Evolutionary conservation across 75 land plant genomes (phyloP), one percentile per base, ranked within the genome.

Genomic region (Pseudotsuga menziesii): DNA sequence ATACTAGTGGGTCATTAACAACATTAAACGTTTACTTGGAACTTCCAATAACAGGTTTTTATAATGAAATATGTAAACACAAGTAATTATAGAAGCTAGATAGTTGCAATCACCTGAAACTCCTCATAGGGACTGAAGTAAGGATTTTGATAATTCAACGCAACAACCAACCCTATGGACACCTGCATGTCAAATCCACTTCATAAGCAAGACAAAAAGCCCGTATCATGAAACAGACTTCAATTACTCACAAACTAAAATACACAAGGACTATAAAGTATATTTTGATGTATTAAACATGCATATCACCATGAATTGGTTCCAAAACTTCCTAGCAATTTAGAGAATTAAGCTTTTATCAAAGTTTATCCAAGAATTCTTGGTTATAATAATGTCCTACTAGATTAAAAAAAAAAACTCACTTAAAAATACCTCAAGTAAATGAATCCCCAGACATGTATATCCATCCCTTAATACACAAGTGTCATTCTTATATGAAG

Each of bases 151-250:
- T 97, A 97, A 82, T 97, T 84, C 79, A 97, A 87, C 14, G 95
- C 98, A 82, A 97, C 95, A 72, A 97, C 95, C 27, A 94, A 83
- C 15, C 99, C 99, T 72, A 97, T 77, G 3, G 98, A 87, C n/a
- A 97, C 86, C 99, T 97, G 88, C 44, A 83, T n/a, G 9, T 15
- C 72, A 69, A 69, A 41, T 44, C 54, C 25, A 41, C 41, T 17
- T 69, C 25, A 39, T 69, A 23, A 69, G 52, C 25, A 41, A 64
- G 35, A 22, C n/a, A 20, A n/a, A 44, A 69, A 35, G 12, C 19
- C 4, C 6, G 4, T 2, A 39, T 69, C 22, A 7, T 9, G 11
- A n/a, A 69, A 69, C 3, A 41, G 15, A 26, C 29, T 12, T 26
- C 27, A 36, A 36, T 69, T 69, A n/a, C 54, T 48, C 54, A 48